These are phyloP conservation scores for Nitzschia sp. DNA, from an alignment of 108 stramenopile species.

Conservation along the genomic window DNA sequence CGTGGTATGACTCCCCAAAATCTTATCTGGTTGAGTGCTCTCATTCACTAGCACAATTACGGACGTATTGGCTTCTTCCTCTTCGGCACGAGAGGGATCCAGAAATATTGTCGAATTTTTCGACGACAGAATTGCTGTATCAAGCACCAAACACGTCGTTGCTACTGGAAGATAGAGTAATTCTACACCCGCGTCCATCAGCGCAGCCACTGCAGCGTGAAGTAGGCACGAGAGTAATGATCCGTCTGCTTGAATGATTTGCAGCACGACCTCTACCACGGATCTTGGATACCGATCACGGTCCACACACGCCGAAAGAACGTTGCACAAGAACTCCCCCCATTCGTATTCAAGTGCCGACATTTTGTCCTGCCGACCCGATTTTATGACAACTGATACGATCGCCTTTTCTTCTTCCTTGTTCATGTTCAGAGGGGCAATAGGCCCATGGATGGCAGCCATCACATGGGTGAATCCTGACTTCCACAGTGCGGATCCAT, in stretches of 20 bases:
- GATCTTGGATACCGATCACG: constrained; percentile 60
- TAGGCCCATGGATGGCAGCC: constrained; percentile 87
- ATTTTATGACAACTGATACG: constrained; percentile 70
- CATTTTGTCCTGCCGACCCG: constrained; percentile 32
- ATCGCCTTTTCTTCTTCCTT: constrained; percentile 38
- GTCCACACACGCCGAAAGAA: constrained; percentile 52
- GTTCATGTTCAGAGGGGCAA: constrained; percentile 68
- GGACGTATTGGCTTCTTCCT: constrained; percentile 40
- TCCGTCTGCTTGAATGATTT: constrained; percentile 77
- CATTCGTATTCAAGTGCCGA: constrained; percentile 43
- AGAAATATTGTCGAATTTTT: constrained; percentile 32
- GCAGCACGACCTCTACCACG: constrained; percentile 62
- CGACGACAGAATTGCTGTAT: neutral
- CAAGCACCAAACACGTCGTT: constrained; percentile 57
- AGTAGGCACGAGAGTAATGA: constrained; percentile 58
- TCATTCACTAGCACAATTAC: constrained; percentile 49
- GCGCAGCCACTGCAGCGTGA: constrained; percentile 78
- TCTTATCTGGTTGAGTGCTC: constrained; percentile 15
- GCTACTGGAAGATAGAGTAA: constrained; percentile 80
- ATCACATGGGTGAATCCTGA: constrained; percentile 83
- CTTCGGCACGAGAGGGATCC: constrained; percentile 47
- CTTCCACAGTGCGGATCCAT: constrained; percentile 84
- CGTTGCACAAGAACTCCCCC: constrained; percentile 54
- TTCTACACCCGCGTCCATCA: constrained; percentile 86
- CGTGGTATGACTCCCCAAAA: constrained; percentile 42